Base-by-base conservation (phyloP, 2,329 filamentous ascomycete genomes). In the Paraphoma sp. region DNA sequence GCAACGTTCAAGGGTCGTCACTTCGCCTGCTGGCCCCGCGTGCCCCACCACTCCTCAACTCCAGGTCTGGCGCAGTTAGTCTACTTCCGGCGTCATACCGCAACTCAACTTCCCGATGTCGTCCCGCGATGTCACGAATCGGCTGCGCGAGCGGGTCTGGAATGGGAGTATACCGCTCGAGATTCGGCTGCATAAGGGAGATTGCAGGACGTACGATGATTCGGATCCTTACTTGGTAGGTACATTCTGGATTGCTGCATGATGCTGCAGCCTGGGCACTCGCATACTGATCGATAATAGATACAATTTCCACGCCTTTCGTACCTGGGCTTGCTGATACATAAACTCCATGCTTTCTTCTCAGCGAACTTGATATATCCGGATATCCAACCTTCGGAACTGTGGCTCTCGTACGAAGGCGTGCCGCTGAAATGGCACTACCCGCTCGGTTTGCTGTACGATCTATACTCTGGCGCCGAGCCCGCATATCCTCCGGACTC, bases 351-450 rank as follows among this genome's bases (percentile, higher is more conserved):
- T 62, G 78, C 81, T 48, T 91, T 90, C 79, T 91, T 90, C 71
- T 68, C 78, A 1, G 64, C 79, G 12, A 82, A 75, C 28, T 74
- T 90, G 38, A 89, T 89, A 64, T 80, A 87, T 61, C 82, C 86
- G 3, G 76, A 82, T 43, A 78, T 83, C 31, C 77, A 78, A 3
- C 70, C 82, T 7, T 79, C 84, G 55, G 78, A 85, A 43, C 83
- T 84, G 17, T 89, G 86, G 84, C 84, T 92, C 61, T 87, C 85
- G 1, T 89, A 87, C 68, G 86, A 91, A 71, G 83, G 81, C 12
- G 88, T 91, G 14, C 85, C 87, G 2, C 73, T 91, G 61, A 90
- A 89, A 78, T 89, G 87, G 87, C 89, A 91, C 68, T 87, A 89
- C 57, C 88, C 89, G 0, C 72, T 89, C 10, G 89, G 89, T 1